These are phyloP conservation scores for Geotrichum phurueaensis DNA, from an alignment of 1,139 yeast genomes.

Conservation along the genomic window DNA sequence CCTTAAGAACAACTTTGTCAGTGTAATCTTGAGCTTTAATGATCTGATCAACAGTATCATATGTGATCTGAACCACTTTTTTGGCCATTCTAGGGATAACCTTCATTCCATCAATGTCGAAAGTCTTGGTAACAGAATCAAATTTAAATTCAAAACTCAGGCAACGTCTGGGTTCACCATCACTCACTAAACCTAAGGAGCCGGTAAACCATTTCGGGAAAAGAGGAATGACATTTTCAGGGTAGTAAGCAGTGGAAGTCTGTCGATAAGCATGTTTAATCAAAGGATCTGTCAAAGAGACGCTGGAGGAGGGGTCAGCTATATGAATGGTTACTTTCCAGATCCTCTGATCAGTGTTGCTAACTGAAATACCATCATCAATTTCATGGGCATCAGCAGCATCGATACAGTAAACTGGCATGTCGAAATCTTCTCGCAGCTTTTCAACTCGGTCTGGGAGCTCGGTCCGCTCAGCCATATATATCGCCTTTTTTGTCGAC, in stretches of 20 bases:
- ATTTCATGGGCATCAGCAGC: slow-evolving; percentile 77
- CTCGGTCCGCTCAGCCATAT: slow-evolving; percentile 8
- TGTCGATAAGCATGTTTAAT: slow-evolving; percentile 55
- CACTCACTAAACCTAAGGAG: slow-evolving; percentile 45
- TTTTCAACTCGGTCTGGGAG: slow-evolving; percentile 17
- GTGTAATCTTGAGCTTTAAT: slow-evolving; percentile 6
- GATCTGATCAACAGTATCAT: slow-evolving; percentile 44
- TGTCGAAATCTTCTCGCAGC: slow-evolving; percentile 38
- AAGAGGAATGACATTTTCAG: slow-evolving; percentile 64
- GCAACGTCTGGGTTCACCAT: slow-evolving; percentile 44
- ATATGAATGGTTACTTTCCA: slow-evolving; percentile 62
- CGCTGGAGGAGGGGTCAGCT: slow-evolving; percentile 78
- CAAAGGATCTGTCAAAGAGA: slow-evolving; percentile 44
- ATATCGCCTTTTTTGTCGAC: slow-evolving; percentile 19
- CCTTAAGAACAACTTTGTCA: slow-evolving; percentile 27
- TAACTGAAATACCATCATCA: slow-evolving; percentile 84
- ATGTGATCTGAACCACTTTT: slow-evolving; percentile 46
- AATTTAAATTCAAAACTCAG: slow-evolving; percentile 43
- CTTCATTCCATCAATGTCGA: slow-evolving; percentile 22
- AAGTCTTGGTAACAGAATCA: slow-evolving; percentile 33
- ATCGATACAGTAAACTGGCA: slow-evolving; percentile 80
- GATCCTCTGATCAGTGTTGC: slow-evolving; percentile 33
- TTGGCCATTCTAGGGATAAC: slow-evolving; percentile 38
- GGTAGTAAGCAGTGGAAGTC: slow-evolving; percentile 68
- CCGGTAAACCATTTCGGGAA: slow-evolving; percentile 56